Base-by-base conservation (phyloP, 805 yeast genomes). In the Sugiyamaella chiloensis region DNA sequence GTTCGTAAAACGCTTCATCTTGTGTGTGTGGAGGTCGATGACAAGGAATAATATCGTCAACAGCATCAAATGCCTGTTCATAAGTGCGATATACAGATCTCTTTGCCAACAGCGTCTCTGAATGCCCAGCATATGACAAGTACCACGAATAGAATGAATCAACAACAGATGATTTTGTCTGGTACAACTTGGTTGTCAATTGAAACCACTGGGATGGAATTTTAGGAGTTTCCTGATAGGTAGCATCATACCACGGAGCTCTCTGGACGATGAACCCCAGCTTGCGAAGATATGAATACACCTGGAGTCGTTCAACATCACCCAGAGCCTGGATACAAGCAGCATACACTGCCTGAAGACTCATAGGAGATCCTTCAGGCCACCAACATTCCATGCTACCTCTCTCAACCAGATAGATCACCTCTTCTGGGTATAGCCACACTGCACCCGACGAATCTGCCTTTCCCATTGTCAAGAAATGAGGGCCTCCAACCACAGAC, bases 321-420 rank as follows among this genome's bases (percentile, higher is more conserved):
- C 69, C 69, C 14, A 67, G 65, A 14, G 62, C 57, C 20, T 56
- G 54, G 40, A 83, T 70, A 11, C 79, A 71, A 14, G 75, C 61
- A 0, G 83, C 62, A 62, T 87, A 86, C 5, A 84, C 70, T 42
- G 79, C 82, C 53, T 85, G 83, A 23, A 89, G 63, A 42, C 83
- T 75, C 59, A 89, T 59, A 3, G 77, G 70, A 1, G 65, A 55
- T 21, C 64, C 69, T 4, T 65, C 56, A 16, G 51, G 59, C 19
- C 51, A 50, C 54, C 49, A 31, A 45, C 54, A 72, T 26, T 72
- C 67, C 56, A 78, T 63, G 2, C 82, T 73, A 1, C 97, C 97
- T 60, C 98, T 70, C 61, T 90, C 96, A 1, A 83, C 77, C 47
- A 90, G 67, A 62, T 89, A 90, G 1, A 88, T 68, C 5, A 82